Base-by-base conservation (phyloP, 2,329 filamentous ascomycete species). In the Aurifilum marmelostoma region DNA sequence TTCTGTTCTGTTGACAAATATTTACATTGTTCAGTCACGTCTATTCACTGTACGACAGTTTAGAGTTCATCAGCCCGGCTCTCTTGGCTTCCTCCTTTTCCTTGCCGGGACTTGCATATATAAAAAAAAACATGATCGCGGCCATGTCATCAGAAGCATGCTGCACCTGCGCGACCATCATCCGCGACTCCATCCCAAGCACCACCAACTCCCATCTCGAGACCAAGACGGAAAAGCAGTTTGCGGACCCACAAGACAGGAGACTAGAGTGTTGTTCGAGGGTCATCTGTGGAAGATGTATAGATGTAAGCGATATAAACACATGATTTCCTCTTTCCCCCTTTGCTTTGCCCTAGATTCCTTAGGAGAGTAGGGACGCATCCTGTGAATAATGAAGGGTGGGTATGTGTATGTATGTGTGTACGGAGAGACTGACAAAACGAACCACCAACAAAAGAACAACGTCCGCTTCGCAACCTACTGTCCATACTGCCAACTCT, bases 401-500 rank as follows among this genome's bases (percentile, higher is more conserved):
- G n/a, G n/a, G n/a, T 37, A 2, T 21, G 1, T n/a, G 27, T n/a
- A 7, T 9, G 21, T 7, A n/a, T 18, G 21, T 7, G 9, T 62
- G 14, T 37, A 14, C 18, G 54, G n/a, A n/a, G 50, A 21, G 67
- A 63, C 68, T 72, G 60, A 73, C 70, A 69, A 34, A 69, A 67
- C 34, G 59, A 69, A 47, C 66, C 59, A 39, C 18, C 4, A 8
- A 34, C n/a, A 39, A 41, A 73, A 88, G 87, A 80, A 86, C 61
- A 93, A 93, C 76, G 81, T 84, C 39, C 88, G 91, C 54, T 94
- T 93, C 79, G 85, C 85, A 66, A 81, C 83, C 43, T 88, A 88
- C 77, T 88, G 88, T 76, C 92, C 92, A 0, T 95, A 91, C 78
- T 96, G 92, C 77, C 92, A 95, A 79, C 86, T 93, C 73, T 89